Conservation (phyloP, 1,284 basidiomycete genomes). For the Pseudozyma flocculosa region DNA sequence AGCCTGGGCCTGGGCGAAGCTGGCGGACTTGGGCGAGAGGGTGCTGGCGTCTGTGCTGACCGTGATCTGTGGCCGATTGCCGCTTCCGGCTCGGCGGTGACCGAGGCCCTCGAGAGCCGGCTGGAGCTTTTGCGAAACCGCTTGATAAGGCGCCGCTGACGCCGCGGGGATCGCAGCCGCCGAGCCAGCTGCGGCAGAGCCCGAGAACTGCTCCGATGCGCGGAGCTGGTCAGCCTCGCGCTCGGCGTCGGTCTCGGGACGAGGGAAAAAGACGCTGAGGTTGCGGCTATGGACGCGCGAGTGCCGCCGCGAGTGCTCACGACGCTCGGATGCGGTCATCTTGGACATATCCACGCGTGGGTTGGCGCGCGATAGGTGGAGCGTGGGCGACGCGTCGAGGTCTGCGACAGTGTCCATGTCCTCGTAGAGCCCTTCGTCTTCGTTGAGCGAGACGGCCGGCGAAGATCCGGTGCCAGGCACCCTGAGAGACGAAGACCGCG, state of each 20-base stretch:
- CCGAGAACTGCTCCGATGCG: slow-evolving; percentile 22
- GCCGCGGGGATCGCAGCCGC: too few relatives aligned
- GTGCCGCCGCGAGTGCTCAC: slow-evolving; percentile 51
- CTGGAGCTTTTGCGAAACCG: too few relatives aligned
- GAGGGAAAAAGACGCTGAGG: slow-evolving; percentile 54
- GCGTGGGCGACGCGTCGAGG: slow-evolving; percentile 5
- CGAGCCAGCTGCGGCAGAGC: too few relatives aligned
- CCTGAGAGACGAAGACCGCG: too few relatives aligned
- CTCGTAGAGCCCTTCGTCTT: slow-evolving; percentile 25
- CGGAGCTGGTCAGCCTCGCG: slow-evolving; percentile 31
- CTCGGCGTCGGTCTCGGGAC: slow-evolving; percentile 52
- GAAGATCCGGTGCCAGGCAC: too few relatives aligned
- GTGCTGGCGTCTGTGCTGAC: slow-evolving; percentile 29
- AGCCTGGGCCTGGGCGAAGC: slow-evolving; percentile 10
- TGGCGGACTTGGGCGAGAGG: slow-evolving; percentile 30
- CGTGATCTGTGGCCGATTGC: slow-evolving; percentile 36
- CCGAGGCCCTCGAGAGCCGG: slow-evolving; percentile 2
- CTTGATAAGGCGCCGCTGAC: too few relatives aligned
- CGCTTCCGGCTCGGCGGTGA: slow-evolving; percentile 20
- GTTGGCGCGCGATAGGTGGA: neutral
- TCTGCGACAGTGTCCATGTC: slow-evolving; percentile 28
- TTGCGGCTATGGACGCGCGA: slow-evolving; percentile 51
- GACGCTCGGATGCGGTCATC: slow-evolving; percentile 44
- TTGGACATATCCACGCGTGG: slow-evolving; percentile 17
- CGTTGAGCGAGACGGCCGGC: neutral